phyloP scores from a whole-genome alignment of 2,329 filamentous ascomycete genomes.

The Colletotrichum shisoi region DNA sequence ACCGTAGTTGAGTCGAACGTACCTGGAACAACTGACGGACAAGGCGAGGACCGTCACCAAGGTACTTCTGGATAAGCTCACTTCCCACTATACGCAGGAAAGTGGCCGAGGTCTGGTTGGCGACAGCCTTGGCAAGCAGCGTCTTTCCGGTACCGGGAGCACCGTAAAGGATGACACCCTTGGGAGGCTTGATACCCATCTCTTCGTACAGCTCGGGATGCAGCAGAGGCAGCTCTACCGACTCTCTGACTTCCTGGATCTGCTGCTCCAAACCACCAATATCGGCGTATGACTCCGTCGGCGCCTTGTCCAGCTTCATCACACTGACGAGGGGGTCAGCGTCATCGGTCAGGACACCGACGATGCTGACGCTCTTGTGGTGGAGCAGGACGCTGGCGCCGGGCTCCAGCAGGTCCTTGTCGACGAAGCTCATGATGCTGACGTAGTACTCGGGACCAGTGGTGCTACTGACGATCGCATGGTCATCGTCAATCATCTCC shows the following conservation, averaged over 20 bases:
- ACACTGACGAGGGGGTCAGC: constrained; percentile 94
- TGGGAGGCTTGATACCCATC: constrained; percentile 99
- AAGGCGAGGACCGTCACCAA: constrained; percentile 92
- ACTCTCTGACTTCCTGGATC: constrained; percentile 97
- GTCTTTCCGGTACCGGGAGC: constrained; percentile 97
- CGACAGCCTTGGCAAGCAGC: constrained; percentile 97
- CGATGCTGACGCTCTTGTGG: constrained; percentile 97
- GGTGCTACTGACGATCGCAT: constrained; percentile 96
- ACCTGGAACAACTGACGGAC: constrained; percentile 95
- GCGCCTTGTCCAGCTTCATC: constrained; percentile 99
- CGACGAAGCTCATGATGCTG: constrained; percentile 99
- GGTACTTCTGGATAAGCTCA: constrained; percentile 98
- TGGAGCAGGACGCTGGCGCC: constrained; percentile 94
- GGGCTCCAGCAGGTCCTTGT: constrained; percentile 96
- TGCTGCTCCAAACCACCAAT: constrained; percentile 95
- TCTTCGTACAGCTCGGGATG: constrained; percentile 98
- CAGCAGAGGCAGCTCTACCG: constrained; percentile 90
- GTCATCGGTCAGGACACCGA: constrained; percentile 95
- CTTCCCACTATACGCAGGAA: constrained; percentile 98
- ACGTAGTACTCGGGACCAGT: constrained; percentile 99
- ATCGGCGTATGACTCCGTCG: constrained; percentile 97
- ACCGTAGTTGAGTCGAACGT: constrained; percentile 42
- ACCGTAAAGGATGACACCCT: constrained; percentile 98
- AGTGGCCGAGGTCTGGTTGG: constrained; percentile 96
- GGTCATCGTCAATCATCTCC: constrained; percentile 99